Evolutionary conservation across 2,329 filamentous ascomycete species (phyloP), one percentile per base, ranked within the genome.

Genomic region (Xylariaceae sp.): DNA sequence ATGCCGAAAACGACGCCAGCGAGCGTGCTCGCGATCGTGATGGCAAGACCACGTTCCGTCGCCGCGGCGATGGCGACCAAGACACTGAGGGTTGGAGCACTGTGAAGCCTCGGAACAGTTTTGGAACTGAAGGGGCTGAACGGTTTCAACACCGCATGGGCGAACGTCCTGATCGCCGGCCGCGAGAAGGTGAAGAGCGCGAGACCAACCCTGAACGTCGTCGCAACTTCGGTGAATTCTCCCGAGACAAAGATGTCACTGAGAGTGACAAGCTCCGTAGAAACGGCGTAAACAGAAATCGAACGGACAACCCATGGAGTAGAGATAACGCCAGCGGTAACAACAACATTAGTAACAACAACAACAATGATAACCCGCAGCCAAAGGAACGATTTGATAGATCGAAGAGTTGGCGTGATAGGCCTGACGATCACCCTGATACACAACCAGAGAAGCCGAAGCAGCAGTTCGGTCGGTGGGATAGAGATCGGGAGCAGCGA

Each of bases 41-140:
- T 44, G 70, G 77, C 45, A 76, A 73, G 61, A 77, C 73, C 62
- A 77, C 74, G 50, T 74, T 82, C 59, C 80, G 83, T 45, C 79
- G 82, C 57, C 83, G 82, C 39, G 77, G 76, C 23, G 80, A 82
- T 52, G 77, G 74, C 51, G 84, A 86, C 45, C 78, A 80, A 61
- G 88, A 89, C 57, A 81, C 78, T 62, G 88, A 92, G 57, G 87
- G 88, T 54, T 91, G 88, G 89, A 89, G 83, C 66, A 86, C 81
- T 30, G 86, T 88, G 44, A 89, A 89, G 68, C 85, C 87, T 30
- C 84, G 88, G 65, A 89, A 88, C 77, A 91, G 85, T 69, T 86
- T 89, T 69, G 86, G 87, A 15, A 80, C 84, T 57, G 87, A 90
- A 61, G 87, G 88, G 47, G 86, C 87, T 62, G 87, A 90, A 72